Conservation (phyloP, 2,329 filamentous ascomycete genomes). For the Pseudogymnoascus sp. region DNA sequence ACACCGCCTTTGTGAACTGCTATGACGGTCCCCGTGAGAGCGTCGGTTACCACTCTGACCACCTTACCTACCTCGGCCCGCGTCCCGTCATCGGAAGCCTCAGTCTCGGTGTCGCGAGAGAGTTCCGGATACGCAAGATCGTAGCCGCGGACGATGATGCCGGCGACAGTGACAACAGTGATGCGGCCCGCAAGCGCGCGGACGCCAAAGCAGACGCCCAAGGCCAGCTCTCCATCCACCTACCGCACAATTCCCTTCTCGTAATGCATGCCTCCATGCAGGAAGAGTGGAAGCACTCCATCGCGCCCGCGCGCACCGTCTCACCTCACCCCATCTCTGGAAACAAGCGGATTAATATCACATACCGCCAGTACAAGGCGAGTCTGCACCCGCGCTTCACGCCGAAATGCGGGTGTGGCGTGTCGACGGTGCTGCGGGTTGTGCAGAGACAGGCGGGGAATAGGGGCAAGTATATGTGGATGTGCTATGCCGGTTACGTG, state of each 20-base stretch:
- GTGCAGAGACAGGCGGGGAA: conserved; percentile 73
- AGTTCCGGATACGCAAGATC: conserved; percentile 80
- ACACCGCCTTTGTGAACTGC: conserved; percentile 91
- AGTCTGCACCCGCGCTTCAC: conserved; percentile 71
- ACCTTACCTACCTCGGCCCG: conserved; percentile 87
- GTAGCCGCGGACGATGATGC: conserved; percentile 49
- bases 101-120: conserved; percentile 83
- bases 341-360: conserved; percentile 82
- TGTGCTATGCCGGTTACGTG: conserved; percentile 73
- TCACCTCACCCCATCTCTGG: conserved; percentile 78
- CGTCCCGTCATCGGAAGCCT: conserved; percentile 82
- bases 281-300: conserved; percentile 90
- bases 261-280: conserved; percentile 99
- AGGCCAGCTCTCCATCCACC: conserved; percentile 85
- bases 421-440: conserved; percentile 64
- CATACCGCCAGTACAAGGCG: conserved; percentile 79
- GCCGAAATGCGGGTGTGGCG: conserved; percentile 67
- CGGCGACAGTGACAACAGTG: neutral
- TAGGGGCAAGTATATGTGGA: conserved; percentile 82
- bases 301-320: conserved; percentile 67
- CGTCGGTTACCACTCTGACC: conserved; percentile 89
- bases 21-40: conserved; percentile 75
- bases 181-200: conserved; percentile 26
- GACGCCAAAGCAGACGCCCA: conserved; percentile 50
- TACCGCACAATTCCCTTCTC: conserved; percentile 88